Base-by-base conservation (phyloP, 2,329 filamentous ascomycete genomes). In the Pseudopithomyces chartarum region DNA sequence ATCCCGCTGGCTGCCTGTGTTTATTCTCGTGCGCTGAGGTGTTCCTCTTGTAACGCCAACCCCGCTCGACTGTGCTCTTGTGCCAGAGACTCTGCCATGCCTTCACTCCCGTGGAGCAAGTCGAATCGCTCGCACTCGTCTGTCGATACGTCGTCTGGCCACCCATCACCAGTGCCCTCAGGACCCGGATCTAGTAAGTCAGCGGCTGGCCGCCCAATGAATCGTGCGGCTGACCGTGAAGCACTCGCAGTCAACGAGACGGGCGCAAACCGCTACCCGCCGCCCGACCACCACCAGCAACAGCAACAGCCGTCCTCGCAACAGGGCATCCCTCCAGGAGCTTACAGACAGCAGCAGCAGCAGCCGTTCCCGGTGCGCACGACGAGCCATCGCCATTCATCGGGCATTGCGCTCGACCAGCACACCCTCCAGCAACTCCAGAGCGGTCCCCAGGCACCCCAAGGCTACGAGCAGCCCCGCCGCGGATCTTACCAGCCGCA, bases 111-210 rank as follows among this genome's bases (percentile, higher is more conserved):
- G 43, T 75, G 68, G 73, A 66, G 64, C 58, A 76, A 75, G 73
- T 69, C 69, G 67, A 76, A 75, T 44, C 67, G 67, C 56, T 74
- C 74, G 66, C 73, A 76, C 60, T 66, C 69, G 43, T 74, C 74
- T 46, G 68, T 75, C 55, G 73, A 74, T 61, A 69, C 58, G 40
- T 63, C 68, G 44, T 68, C 71, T 56, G 73, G 70, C 43, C 73
- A 73, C 48, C 62, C 67, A 23, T 73, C 71, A 53, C 70, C 73
- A 39, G 67, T 71, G 43, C 69, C 69, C 15, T 70, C 73, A 65
- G 67, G 71, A 69, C 66, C 44, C 43, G 50, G 71, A 65, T 65
- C 52, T 40, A 47, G 67, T 70, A 62, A 65, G 64, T 68, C 62
- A 56, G 59, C 61, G 51, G 60, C 56, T 60, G 59, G 50, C 47